phyloP scores from a whole-genome alignment of 2,329 filamentous ascomycete species.

The Colletotrichum salicis region DNA sequence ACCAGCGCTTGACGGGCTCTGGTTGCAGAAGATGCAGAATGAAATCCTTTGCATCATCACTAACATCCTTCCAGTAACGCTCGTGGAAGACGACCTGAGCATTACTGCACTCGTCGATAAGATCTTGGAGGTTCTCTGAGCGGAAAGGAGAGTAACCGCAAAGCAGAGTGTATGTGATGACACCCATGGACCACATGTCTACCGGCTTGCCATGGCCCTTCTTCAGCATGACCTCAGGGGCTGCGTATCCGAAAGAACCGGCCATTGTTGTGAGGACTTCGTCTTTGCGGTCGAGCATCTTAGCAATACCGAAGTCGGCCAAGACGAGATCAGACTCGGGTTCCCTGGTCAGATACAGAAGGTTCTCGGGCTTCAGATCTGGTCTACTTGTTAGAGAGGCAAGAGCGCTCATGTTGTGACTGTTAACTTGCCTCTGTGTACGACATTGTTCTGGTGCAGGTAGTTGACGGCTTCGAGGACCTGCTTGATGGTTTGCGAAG shows the following conservation, averaged over 20 bases:
- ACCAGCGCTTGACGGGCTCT: constrained; percentile 78
- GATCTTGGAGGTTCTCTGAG: constrained; percentile 89
- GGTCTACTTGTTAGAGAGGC: constrained; percentile 28
- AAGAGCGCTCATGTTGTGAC: background rate
- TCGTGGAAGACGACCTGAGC: constrained; percentile 93
- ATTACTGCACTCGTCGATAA: constrained; percentile 92
- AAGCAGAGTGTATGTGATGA: constrained; percentile 97
- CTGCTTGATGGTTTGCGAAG: constrained; percentile 93
- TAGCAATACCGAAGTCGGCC: constrained; percentile 98
- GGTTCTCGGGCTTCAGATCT: constrained; percentile 98
- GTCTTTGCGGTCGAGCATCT: constrained; percentile 91
- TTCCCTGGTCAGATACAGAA: constrained; percentile 87
- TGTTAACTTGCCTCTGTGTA: constrained; percentile 81
- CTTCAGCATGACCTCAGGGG: constrained; percentile 98
- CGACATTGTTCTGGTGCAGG: constrained; percentile 92
- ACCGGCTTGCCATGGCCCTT: constrained; percentile 97
- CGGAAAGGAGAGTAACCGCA: constrained; percentile 99
- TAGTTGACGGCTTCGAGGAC: constrained; percentile 94
- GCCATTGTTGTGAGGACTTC: constrained; percentile 98
- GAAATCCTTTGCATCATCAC: constrained; percentile 93
- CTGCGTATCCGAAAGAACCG: constrained; percentile 96
- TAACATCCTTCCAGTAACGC: constrained; percentile 98
- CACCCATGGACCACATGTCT: constrained; percentile 99
- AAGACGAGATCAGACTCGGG: constrained; percentile 86
- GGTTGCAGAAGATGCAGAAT: constrained; percentile 85